A percentile compares a stretch with the other conserved stretches of the same genome.
Evolutionary conservation across 2,329 filamentous ascomycete species (phyloP).

Genomic region (Trichophaea hybrida): DNA sequence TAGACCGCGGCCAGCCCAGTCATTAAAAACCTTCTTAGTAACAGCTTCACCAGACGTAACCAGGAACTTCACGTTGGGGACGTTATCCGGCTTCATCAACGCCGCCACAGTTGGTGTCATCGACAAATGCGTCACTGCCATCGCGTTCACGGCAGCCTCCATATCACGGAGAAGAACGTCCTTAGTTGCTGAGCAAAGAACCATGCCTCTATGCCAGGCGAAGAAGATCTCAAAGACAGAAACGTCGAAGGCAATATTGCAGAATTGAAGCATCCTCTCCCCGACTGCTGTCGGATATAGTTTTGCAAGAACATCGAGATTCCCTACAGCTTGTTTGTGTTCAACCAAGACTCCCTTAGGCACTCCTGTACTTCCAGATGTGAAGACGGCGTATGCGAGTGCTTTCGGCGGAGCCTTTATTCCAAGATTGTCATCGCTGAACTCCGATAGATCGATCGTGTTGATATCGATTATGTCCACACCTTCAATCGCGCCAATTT

Average conservation of each 20-base stretch:
- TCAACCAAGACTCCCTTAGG: constrained; percentile 72
- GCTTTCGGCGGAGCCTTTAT: constrained; percentile 35
- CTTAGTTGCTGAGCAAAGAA: constrained; percentile 59
- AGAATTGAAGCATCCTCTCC: constrained; percentile 62
- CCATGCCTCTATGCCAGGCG: constrained; percentile 63
- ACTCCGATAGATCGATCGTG: constrained; percentile 27
- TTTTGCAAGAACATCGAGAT: constrained; percentile 50
- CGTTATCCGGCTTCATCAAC: constrained; percentile 51
- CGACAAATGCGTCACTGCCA: constrained; percentile 64
- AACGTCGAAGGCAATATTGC: constrained; percentile 73
- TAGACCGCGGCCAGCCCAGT: constrained; percentile 53
- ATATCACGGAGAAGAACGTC: constrained; percentile 61
- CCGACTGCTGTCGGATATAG: constrained; percentile 46
- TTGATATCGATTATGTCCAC: constrained; percentile 28
- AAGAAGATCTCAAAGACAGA: constrained; percentile 88
- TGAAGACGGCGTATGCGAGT: constrained; percentile 66
- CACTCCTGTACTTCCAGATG: constrained; percentile 64
- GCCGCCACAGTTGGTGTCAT: constrained; percentile 75
- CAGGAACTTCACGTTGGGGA: constrained; percentile 58
- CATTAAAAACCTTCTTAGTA: constrained; percentile 52
- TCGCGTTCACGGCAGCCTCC: constrained; percentile 47
- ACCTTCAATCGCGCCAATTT: constrained; percentile 27
- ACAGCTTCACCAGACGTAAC: constrained; percentile 72
- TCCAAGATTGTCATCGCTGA: constrained; percentile 32
- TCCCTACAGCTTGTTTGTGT: constrained; percentile 60